Evolutionary conservation across 1,284 basidiomycete species (phyloP).

Genomic region (Trichosporon sp.): DNA sequence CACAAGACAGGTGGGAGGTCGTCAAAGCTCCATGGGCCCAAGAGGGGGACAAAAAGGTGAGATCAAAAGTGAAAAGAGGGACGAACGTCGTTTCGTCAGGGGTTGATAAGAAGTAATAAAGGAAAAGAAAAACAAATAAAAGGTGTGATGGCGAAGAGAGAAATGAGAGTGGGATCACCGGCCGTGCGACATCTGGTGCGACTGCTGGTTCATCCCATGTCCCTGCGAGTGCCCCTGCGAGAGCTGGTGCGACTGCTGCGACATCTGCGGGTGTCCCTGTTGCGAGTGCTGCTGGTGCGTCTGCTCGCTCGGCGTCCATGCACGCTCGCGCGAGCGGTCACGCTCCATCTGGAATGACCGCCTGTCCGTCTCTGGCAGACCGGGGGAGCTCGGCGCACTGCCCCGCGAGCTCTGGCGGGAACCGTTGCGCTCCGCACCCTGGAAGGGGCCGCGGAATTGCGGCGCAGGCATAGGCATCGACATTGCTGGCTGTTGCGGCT

Average conservation of each 20-base stretch:
- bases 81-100: no score
- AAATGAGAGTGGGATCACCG: not conserved
- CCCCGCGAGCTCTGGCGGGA: constrained; percentile 56
- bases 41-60: no score
- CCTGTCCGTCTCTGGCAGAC: constrained; percentile 30
- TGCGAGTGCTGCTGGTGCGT: not conserved
- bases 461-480: constrained; percentile 28
- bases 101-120: not conserved
- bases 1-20: no score
- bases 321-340: constrained; percentile 45
- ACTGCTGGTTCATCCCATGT: not conserved
- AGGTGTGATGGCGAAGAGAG: not conserved
- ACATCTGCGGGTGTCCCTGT: not conserved
- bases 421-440: constrained; percentile 46
- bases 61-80: no score
- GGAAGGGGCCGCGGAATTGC: constrained; percentile 43
- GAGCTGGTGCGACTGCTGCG: not conserved
- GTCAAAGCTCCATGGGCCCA: no score
- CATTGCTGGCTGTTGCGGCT: constrained; percentile 3
- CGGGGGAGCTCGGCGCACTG: constrained; percentile 27
- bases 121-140: not conserved
- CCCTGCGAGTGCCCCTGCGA: not conserved
- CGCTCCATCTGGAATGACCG: constrained; percentile 46
- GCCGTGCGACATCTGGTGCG: constrained; percentile 6
- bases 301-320: constrained; percentile 41